Evolutionary conservation across 2,329 filamentous ascomycete genomes (phyloP), one percentile per base, ranked within the genome.

Genomic region (Lachnellula occidentalis): DNA sequence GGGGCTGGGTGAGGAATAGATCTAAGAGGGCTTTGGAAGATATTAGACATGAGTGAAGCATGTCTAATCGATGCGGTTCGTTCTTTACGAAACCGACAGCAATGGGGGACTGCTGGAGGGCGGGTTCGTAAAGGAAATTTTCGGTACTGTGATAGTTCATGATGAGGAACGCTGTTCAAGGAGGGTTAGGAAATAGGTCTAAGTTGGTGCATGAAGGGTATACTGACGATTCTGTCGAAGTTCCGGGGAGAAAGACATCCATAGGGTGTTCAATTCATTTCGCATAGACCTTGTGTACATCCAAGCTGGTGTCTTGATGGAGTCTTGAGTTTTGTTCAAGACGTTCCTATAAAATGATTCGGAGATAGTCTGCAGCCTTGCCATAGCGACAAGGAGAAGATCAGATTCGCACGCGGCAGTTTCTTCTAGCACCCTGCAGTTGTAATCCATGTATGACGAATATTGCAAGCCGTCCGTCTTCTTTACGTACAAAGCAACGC

Each of bases 141-240:
- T 59, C 43, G n/a, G 55, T 55, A 14, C 54, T 57, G 12, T 60
- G 46, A 19, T 58, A 63, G 45, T 45, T 55, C 34, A 55, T 51
- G 24, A 54, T 37, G 15, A 62, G 39, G 5, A 57, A 41, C 17
- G 34, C 58, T 60, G 36, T 31, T 37, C 27, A 34, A 15, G 4
- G 24, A 31, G 24, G 9, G 12, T 45, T 22, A 24, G 41, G 17
- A 34, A 45, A 37, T 21, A n/a, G 17, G 15, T 8, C 17, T 36
- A 8, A 15, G 21, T 50, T 12, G 41, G 17, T 22, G 34, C 7
- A 24, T 11, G 17, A 41, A 21, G n/a, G 6, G 22, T n/a, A 5
- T 19, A 58, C 62, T 49, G n/a, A 64, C 62, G 34, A 43, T 63
- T 56, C 31, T 59, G 53, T 45, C 56, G 59, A 31, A 63, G 52